Evolutionary conservation across 257 asterid species (phyloP).

Genomic region (Ophiorrhiza pumila): DNA sequence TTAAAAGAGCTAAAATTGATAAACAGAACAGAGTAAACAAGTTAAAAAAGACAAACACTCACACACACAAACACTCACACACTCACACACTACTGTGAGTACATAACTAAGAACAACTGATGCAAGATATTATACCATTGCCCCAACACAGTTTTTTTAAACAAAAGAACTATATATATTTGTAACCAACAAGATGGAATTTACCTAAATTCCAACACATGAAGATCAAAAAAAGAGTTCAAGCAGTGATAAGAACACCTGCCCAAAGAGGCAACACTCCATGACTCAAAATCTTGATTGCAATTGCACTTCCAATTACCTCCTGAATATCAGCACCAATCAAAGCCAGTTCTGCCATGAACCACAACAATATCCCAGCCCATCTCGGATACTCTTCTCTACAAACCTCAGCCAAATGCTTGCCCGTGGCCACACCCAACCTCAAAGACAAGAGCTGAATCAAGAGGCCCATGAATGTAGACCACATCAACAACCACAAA

Average conservation of each 20-base stretch:
- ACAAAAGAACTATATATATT: too few species aligned
- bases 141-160: too few species aligned
- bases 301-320: slow-evolving; percentile 95
- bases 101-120: too few species aligned
- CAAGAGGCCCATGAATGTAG: slow-evolving; percentile 76
- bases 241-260: slow-evolving; percentile 84
- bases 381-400: slow-evolving; percentile 82
- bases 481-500: slow-evolving; percentile 84
- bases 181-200: too few species aligned
- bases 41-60: too few species aligned
- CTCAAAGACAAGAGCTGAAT: slow-evolving; percentile 76
- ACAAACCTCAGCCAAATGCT: slow-evolving; percentile 87
- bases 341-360: slow-evolving; percentile 89
- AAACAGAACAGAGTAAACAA: too few species aligned
- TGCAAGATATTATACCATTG: too few species aligned
- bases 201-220: too few species aligned
- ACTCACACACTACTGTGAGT: too few species aligned
- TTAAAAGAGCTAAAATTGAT: too few species aligned
- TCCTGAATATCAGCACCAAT: slow-evolving; percentile 96
- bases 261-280: slow-evolving; percentile 79
- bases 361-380: slow-evolving; percentile 74
- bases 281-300: slow-evolving; percentile 72
- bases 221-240: too few species aligned
- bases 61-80: too few species aligned
- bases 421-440: slow-evolving; percentile 84